Evolutionary conservation across 331 rosid species (phyloP).

Genomic region (Acacia concinna): DNA sequence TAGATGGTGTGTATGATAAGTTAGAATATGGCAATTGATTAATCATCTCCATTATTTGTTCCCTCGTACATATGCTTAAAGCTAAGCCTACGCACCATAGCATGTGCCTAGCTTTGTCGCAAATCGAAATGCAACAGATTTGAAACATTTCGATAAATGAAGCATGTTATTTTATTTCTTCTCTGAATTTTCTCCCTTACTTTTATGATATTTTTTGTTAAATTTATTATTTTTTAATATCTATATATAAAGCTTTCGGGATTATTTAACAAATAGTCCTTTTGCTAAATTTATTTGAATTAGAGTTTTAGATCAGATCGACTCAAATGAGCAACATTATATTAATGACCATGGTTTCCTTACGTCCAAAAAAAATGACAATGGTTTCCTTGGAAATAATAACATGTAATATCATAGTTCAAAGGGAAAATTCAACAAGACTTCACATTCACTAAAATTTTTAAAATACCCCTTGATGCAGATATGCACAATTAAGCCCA

Average conservation of each 20-base stretch:
- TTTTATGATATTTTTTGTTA: neutral
- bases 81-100: slow-evolving; percentile 22
- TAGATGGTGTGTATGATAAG: slow-evolving; percentile 16
- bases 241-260: neutral
- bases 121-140: neutral
- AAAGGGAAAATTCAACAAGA: too few relatives aligned
- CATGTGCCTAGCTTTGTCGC: slow-evolving; percentile 24
- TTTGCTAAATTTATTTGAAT: neutral
- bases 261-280: neutral
- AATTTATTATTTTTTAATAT: neutral
- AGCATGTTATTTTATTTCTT: neutral
- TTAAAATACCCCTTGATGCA: too few relatives aligned
- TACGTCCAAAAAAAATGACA: too few relatives aligned
- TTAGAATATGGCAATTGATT: neutral
- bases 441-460: too few relatives aligned
- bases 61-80: neutral
- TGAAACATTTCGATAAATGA: too few relatives aligned
- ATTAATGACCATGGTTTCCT: neutral
- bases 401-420: too few relatives aligned
- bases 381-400: too few relatives aligned
- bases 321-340: neutral
- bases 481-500: too few relatives aligned
- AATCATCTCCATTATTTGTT: neutral
- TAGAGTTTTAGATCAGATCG: neutral
- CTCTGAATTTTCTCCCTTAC: neutral